Percentiles rank a stretch among this genome's conserved stretches.
These are phyloP conservation scores for Fusarium haematococcum DNA, from an alignment of 2,329 filamentous ascomycete genomes.

Conservation along the genomic window DNA sequence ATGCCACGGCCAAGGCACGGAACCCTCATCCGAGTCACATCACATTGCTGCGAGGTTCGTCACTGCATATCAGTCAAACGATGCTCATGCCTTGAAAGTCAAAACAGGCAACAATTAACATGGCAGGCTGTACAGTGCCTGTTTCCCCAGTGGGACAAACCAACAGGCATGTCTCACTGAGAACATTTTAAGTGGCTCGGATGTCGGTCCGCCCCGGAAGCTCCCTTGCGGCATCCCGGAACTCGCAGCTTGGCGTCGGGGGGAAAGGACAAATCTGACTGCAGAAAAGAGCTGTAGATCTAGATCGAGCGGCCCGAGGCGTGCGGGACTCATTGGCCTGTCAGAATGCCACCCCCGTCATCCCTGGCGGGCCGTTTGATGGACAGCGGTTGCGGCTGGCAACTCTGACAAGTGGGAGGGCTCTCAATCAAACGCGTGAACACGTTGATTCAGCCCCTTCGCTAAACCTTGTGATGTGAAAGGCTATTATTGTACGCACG, in stretches of 20 bases:
- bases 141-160: neutral
- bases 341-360: neutral
- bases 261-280: neutral
- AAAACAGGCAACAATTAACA: neutral
- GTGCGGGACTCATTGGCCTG: neutral
- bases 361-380: neutral
- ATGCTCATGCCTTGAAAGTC: neutral
- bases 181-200: neutral
- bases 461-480: neutral
- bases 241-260: neutral
- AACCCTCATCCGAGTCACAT: neutral
- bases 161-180: neutral
- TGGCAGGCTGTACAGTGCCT: neutral
- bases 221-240: neutral
- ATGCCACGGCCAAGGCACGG: neutral
- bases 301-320: constrained; percentile 22
- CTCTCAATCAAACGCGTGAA: neutral
- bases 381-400: neutral
- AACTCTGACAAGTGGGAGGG: neutral
- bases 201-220: neutral
- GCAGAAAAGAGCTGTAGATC: neutral
- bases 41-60: neutral
- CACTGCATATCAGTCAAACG: neutral
- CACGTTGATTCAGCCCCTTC: neutral
- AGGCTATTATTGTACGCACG: neutral